Conservation (phyloP, 495 filamentous ascomycete species). For the Thermothielavioides terrestris region DNA sequence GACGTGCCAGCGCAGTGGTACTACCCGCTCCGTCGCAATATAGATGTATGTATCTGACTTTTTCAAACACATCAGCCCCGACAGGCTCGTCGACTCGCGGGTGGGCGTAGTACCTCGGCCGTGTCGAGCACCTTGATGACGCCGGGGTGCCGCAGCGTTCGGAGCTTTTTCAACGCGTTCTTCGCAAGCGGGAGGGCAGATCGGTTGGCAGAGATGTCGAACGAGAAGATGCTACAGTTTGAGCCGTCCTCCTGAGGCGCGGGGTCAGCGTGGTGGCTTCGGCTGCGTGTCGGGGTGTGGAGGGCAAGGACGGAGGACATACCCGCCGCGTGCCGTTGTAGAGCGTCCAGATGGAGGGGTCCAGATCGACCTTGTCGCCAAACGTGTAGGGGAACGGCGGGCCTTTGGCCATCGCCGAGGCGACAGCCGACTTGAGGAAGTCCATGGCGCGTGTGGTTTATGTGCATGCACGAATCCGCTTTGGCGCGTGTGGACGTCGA, state of each 20-base stretch:
- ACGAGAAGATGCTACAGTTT: constrained; percentile 91
- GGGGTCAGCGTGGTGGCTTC: not conserved
- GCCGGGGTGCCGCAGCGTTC: constrained; percentile 87
- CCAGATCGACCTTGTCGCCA: constrained; percentile 80
- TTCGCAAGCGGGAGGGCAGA: constrained; percentile 74
- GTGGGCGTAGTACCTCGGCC: constrained; percentile 62
- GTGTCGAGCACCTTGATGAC: constrained; percentile 89
- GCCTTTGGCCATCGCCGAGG: constrained; percentile 90
- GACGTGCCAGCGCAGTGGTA: constrained; percentile 76
- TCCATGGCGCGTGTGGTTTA: constrained; percentile 53
- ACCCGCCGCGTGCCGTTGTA: constrained; percentile 88
- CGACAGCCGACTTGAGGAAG: constrained; percentile 94
- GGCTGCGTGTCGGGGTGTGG: not conserved
- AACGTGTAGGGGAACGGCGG: constrained; percentile 86
- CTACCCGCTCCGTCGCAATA: constrained; percentile 85
- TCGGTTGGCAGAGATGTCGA: constrained; percentile 73
- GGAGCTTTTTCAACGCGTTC: constrained; percentile 85
- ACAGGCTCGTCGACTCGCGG: not conserved
- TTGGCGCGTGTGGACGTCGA: not conserved
- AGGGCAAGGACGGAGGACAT: constrained; percentile 21
- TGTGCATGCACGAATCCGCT: not conserved
- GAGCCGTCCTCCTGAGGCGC: constrained; percentile 75
- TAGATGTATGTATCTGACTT: constrained; percentile 90
- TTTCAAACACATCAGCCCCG: constrained; percentile 9
- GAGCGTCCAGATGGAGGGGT: constrained; percentile 85